Evolutionary conservation across 495 filamentous ascomycete species (phyloP), one percentile per base, ranked within the genome.

Genomic region (Penicillium arizonense): DNA sequence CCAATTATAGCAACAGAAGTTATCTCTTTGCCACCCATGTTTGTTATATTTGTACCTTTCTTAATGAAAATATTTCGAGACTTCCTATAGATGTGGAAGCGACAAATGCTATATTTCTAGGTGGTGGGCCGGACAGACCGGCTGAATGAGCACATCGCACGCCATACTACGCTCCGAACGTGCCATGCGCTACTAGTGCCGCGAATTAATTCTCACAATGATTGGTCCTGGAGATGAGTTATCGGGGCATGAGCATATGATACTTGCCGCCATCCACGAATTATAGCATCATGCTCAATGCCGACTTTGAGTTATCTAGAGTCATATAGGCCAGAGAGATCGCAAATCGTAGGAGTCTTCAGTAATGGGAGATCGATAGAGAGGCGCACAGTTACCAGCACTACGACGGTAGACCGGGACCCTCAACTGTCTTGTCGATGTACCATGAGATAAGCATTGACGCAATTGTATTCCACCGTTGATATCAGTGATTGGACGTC

Each of bases 1-100:
- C 75, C 74, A 42, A 80, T 68, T 42, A 78, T 67, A 42, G 71
- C 75, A 41, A 73, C 57, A 3, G 55, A 46, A 7, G 37, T 55
- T 12, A 53, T 32, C 16, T 48, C 41, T 8, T 49, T 56, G 2
- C 48, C 52, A 11, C 55, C 59, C 59, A 62, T 59, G 5, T 39
- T 41, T 53, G 26, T 10, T n/a, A 34, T 26, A 38, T 14, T 32
- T 7, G 6, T 33, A n/a, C 4, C 21, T 10, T 16, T 16, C 30
- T 6, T 18, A 18, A 18, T 18, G 18, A 18, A 18, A 16, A 41
- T 13, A 34, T 9, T 49, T 16, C 10, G 13, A n/a, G 45, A 18
- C 18, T 18, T 18, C 10, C 14, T 48, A n/a, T 32, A 10, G n/a
- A n/a, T 49, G 32, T 21, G 10, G 23, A 11, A 45, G 18, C 18